Evolutionary conservation across 805 yeast genomes (phyloP), one percentile per base, ranked within the genome.

Genomic region (Kodamaea sagamina): DNA sequence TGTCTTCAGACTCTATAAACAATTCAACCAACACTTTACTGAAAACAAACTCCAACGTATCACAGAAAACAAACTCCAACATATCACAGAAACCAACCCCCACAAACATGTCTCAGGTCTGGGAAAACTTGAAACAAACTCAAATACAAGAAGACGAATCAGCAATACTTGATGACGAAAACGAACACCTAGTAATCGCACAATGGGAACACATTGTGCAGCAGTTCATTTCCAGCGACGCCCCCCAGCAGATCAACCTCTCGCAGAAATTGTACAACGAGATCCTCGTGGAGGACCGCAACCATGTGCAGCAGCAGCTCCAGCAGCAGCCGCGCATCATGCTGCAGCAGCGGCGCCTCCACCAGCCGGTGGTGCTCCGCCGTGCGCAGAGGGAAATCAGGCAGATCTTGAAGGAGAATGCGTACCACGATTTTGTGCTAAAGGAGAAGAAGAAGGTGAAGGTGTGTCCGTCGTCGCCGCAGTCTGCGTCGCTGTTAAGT

Each of bases 181-280:
- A 47, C 28, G 21, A 15, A 6, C 32, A 36, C 19, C 32, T 50
- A 32, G 43, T 57, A 12, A 19, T 32, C 10, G 47, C 55, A 16
- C 71, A 71, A 47, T 74, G 76, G 68, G 48, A 55, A 16, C 46
- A 52, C 41, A 70, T 79, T 32, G 56, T 79, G 12, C 47, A 52
- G 16, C 57, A 52, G n/a, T 78, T 68, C 52, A 66, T 79, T 29
- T 44, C 49, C 9, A 63, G 61, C 10, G 67, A 74, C 42, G 64
- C 82, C 1, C 69, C 72, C 2, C 63, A 62, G 31, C 81, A 79
- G 54, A 67, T 79, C 46, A 79, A 78, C 54, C 48, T 79, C 17
- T 73, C 81, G 0, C 54, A 63, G 46, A 61, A 64, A 6, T 59
- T 74, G 2, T 63, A 57, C 46, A 55, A 62, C 11, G 49, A 52